phyloP scores from a whole-genome alignment of 768 basidiomycete genomes.

The Clitopilus hobsonii region DNA sequence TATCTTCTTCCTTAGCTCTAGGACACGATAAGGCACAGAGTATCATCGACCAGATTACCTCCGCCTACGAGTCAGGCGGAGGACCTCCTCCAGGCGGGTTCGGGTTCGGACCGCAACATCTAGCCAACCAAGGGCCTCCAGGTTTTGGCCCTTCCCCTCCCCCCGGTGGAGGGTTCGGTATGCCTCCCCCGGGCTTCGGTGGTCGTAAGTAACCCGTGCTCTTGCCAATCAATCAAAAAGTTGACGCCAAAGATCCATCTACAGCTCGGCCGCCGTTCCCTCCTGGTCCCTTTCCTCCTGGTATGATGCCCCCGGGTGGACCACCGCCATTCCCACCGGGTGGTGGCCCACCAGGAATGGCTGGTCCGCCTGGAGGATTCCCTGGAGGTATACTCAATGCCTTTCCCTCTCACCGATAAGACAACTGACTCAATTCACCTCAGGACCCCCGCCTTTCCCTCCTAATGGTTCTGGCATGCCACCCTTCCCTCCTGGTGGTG shows the following conservation, averaged over 20 bases:
- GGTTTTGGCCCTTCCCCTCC: conserved; percentile 39
- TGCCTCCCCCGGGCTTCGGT: conserved; percentile 49
- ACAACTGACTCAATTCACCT: conserved; percentile 25
- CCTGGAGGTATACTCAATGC: conserved; percentile 28
- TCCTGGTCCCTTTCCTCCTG: conserved; percentile 55
- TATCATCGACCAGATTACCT: conserved; percentile 98
- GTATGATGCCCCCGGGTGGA: conserved; percentile 47
- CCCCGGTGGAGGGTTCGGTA: conserved; percentile 36
- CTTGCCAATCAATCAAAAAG: conserved; percentile 6
- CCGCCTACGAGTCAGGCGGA: conserved; percentile 82
- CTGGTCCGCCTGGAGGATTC: conserved; percentile 40
- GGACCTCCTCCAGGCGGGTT: conserved; percentile 87
- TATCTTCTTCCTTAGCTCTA: conserved; percentile 44
- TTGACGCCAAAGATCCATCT: conserved; percentile 7
- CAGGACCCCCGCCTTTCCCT: conserved; percentile 6
- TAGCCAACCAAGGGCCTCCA: conserved; percentile 43
- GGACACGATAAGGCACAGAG: conserved; percentile 97
- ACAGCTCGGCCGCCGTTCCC: conserved; percentile 69
- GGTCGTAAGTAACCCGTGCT: conserved; percentile 35
- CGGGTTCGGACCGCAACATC: conserved; percentile 79
- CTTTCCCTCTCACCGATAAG: neutral
- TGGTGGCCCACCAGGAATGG: conserved; percentile 43
- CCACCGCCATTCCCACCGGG: conserved; percentile 72
- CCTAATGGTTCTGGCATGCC: conserved; percentile 24
- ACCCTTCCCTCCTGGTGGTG: conserved; percentile 47